Conservation (phyloP, 805 yeast genomes). For the Lachancea fermentati region DNA sequence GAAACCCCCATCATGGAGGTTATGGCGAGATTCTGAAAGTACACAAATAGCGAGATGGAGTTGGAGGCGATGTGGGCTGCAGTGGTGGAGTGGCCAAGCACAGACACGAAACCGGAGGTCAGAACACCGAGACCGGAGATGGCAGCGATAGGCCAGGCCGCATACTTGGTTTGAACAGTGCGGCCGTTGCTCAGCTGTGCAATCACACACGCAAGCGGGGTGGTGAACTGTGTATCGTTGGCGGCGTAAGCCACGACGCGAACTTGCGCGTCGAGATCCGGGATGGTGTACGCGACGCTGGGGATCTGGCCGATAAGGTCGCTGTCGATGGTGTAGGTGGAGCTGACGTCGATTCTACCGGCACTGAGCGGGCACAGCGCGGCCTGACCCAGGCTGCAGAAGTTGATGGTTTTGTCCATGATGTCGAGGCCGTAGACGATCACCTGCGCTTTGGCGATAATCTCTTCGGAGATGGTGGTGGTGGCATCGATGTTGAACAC, state of each 20-base stretch:
- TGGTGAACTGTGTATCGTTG: conserved; percentile 37
- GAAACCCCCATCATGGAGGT: conserved; percentile 94
- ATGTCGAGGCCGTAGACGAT: conserved; percentile 77
- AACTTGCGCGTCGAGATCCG: conserved; percentile 91
- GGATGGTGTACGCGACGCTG: conserved; percentile 78
- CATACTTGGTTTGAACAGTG: conserved; percentile 88
- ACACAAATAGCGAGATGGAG: conserved; percentile 84
- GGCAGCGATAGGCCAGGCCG: conserved; percentile 94
- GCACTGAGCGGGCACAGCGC: conserved; percentile 78
- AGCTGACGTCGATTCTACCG: conserved; percentile 74
- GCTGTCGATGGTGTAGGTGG: conserved; percentile 40
- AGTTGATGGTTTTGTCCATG: conserved; percentile 46
- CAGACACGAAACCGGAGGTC: conserved; percentile 81
- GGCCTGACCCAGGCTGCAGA: conserved; percentile 57
- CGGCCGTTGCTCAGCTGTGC: conserved; percentile 83
- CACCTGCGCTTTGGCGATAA: conserved; percentile 58
- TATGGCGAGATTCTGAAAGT: conserved; percentile 89
- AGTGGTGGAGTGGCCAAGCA: conserved; percentile 83
- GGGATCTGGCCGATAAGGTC: conserved; percentile 56
- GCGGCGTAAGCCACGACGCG: conserved; percentile 57
- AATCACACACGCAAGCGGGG: conserved; percentile 83
- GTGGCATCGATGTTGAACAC: conserved; percentile 67
- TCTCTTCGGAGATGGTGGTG: conserved; percentile 68
- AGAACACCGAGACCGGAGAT: conserved; percentile 82
- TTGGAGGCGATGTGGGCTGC: conserved; percentile 98